These are phyloP conservation scores for Fusarium nanum DNA, from an alignment of 2,329 filamentous ascomycete species.

Conservation along the genomic window DNA sequence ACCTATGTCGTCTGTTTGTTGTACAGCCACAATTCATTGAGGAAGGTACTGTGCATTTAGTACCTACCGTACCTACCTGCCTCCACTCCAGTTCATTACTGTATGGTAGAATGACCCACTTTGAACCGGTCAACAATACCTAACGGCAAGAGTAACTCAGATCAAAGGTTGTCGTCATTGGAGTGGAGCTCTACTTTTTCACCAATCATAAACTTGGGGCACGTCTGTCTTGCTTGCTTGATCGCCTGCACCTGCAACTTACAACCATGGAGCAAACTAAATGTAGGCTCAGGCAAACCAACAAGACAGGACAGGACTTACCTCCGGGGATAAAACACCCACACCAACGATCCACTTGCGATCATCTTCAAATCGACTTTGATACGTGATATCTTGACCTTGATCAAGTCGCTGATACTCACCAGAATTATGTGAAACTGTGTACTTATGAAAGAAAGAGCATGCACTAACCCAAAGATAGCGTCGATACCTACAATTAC, in stretches of 20 bases:
- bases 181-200: neutral
- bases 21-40: neutral
- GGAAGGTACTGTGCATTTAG: neutral
- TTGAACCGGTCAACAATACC: constrained; percentile 20
- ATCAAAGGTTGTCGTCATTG: constrained; percentile 40
- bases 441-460: neutral
- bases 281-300: constrained; percentile 34
- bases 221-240: constrained; percentile 24
- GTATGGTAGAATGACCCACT: constrained; percentile 2
- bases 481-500: neutral
- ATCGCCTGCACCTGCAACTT: neutral
- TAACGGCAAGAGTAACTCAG: constrained; percentile 9
- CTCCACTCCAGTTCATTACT: neutral
- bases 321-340: constrained; percentile 4
- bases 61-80: neutral
- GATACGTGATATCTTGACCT: neutral
- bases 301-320: constrained; percentile 19
- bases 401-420: neutral
- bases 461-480: neutral
- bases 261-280: constrained; percentile 13
- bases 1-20: neutral
- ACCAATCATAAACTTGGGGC: constrained; percentile 33
- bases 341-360: constrained; percentile 1
- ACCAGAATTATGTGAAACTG: neutral
- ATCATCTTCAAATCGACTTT: neutral